These are phyloP conservation scores for Dendryphion nanum DNA, from an alignment of 2,329 filamentous ascomycete genomes.

Conservation along the genomic window DNA sequence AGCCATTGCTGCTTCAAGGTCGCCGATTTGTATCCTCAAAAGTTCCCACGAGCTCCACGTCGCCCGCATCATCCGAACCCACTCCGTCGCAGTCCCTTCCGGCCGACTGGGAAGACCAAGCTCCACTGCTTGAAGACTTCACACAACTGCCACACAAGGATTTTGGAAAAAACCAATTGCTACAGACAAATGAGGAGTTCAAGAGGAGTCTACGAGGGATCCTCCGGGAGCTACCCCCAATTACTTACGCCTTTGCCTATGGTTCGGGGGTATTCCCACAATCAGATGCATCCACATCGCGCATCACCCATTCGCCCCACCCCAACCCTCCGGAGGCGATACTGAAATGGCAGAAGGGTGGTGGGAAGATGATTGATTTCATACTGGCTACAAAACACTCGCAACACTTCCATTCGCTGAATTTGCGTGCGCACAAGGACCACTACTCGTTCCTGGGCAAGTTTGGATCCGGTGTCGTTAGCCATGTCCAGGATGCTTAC, in stretches of 20 bases:
- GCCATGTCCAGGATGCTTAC: slow-evolving; percentile 79
- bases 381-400: slow-evolving; percentile 94
- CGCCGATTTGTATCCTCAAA: slow-evolving; percentile 27
- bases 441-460: slow-evolving; percentile 88
- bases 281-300: slow-evolving; percentile 48
- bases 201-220: slow-evolving; percentile 86
- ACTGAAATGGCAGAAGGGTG: slow-evolving; percentile 78
- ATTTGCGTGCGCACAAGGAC: slow-evolving; percentile 80
- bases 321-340: slow-evolving; percentile 79
- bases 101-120: slow-evolving; percentile 71
- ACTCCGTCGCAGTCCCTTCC: slow-evolving; percentile 19
- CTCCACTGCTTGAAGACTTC: slow-evolving; percentile 71
- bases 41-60: slow-evolving; percentile 16
- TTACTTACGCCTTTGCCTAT: slow-evolving; percentile 95
- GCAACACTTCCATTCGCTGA: slow-evolving; percentile 96
- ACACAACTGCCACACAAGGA: slow-evolving; percentile 72
- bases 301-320: slow-evolving; percentile 65
- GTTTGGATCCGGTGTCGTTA: slow-evolving; percentile 81
- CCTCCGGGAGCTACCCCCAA: slow-evolving; percentile 90
- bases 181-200: slow-evolving; percentile 88
- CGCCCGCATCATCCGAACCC: slow-evolving; percentile 6
- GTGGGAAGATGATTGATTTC: slow-evolving; percentile 97
- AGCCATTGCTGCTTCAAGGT: slow-evolving; percentile 19
- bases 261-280: slow-evolving; percentile 96
- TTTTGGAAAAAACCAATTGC: slow-evolving; percentile 95